Base-by-base conservation (phyloP, 1,284 basidiomycete species). In the Coriolopsis trogii region DNA sequence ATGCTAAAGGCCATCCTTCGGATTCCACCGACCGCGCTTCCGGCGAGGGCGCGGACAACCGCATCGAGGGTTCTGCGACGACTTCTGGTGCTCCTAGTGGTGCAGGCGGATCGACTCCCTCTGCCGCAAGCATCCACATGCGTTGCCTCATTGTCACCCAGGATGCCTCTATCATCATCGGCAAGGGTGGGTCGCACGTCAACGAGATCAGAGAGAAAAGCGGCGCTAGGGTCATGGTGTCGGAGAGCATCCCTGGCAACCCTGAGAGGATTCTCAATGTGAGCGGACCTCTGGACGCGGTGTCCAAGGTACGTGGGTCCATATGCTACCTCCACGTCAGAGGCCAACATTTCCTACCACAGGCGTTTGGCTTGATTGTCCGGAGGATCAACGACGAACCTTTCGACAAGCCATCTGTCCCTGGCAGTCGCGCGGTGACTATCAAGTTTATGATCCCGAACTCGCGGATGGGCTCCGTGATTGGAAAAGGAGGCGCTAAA, bases 381-480 rank as follows among this genome's bases (percentile, higher is more conserved):
- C 91, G 97, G 56, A 86, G 96, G 62, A 98, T 99, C 74, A 99
- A 99, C 70, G 97, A 99, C 70, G 97, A 99, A 70, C 96, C 97
- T 1, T 98, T 96, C 70, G 96, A 98, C 67, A 89, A 93, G 48
- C 92, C 97, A 9, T 99, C 97, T 24, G 91, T 99, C 6, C 97
- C 97, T 37, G 97, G 97, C 49, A 97, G 94, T 64, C 86, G 96
- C 52, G 95, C 97, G 21, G 96, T 98, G 49, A 99, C 97, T 23
- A 98, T 99, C 79, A 97, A 98, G 73, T 98, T 97, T 70, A 98
- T 99, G 86, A 96, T 99, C 46, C 97, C 97, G 61, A 98, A 99
- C 75, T 96, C 95, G 15, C 89, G 96, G 54, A 99, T 99, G 97
- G 97, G 97, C 30, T 97, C 94, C 29, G 94, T 99, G 54, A 99